These are phyloP conservation scores for Crithidia expoeki DNA, from an alignment of 208 protist species.

Conservation along the genomic window DNA sequence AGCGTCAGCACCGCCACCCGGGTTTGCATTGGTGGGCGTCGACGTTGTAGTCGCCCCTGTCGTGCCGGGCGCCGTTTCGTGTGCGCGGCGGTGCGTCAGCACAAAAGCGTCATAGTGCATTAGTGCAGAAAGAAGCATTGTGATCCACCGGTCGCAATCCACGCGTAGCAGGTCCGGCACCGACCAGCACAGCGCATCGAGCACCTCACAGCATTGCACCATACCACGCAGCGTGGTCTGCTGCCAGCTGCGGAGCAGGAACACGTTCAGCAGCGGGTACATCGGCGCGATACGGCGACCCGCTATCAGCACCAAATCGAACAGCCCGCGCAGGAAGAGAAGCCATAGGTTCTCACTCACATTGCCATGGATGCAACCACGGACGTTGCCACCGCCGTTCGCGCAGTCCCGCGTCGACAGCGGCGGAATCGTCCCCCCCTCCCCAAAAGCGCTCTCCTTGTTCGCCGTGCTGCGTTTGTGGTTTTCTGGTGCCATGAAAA, in stretches of 20 bases:
- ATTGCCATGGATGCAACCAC: slow-evolving; percentile 10
- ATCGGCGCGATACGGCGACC: slow-evolving; percentile 63
- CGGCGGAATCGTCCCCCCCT: neutral
- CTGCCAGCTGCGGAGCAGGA: slow-evolving; percentile 61
- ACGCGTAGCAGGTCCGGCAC: slow-evolving; percentile 71
- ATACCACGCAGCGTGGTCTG: slow-evolving; percentile 34
- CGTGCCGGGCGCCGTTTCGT: slow-evolving; percentile 7
- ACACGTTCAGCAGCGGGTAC: slow-evolving; percentile 65
- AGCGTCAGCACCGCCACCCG: neutral
- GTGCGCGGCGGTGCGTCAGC: slow-evolving; percentile 31
- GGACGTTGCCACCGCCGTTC: neutral
- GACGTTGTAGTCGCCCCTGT: neutral
- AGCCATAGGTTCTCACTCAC: slow-evolving; percentile 28
- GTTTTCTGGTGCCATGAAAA: slow-evolving; percentile 12
- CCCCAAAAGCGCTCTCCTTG: neutral
- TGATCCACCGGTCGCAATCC: slow-evolving; percentile 63
- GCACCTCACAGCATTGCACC: slow-evolving; percentile 62
- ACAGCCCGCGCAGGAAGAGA: slow-evolving; percentile 48
- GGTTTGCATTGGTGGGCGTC: neutral
- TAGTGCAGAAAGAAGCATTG: slow-evolving; percentile 55
- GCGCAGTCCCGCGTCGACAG: neutral
- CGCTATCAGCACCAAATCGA: slow-evolving; percentile 53
- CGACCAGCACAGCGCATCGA: slow-evolving; percentile 56
- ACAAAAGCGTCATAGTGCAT: slow-evolving; percentile 39
- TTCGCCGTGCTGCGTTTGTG: neutral